These are phyloP conservation scores for Populus ilicifolia DNA, from an alignment of 345 rosid species.

Conservation along the genomic window DNA sequence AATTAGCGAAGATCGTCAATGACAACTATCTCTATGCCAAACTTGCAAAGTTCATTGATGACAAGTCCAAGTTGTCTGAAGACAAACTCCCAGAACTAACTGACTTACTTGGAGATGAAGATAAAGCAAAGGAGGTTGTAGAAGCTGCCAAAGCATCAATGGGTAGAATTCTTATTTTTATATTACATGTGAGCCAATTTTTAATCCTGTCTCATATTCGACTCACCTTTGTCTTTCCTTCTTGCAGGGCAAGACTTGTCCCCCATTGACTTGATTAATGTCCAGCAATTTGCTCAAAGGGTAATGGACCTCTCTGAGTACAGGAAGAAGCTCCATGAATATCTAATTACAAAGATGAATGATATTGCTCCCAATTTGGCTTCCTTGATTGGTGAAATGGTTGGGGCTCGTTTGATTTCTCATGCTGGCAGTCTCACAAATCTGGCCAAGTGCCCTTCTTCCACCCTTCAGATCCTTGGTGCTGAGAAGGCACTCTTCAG, in stretches of 20 bases:
- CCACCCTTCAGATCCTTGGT: slow-evolving; percentile 96
- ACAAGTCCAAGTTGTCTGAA: slow-evolving; percentile 65
- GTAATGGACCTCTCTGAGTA: slow-evolving; percentile 84
- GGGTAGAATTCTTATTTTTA: slow-evolving; percentile 48
- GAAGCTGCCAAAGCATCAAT: slow-evolving; percentile 98
- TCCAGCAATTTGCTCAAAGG: slow-evolving; percentile 74
- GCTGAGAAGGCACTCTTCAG: slow-evolving; percentile 97
- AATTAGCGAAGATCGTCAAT: slow-evolving; percentile 81
- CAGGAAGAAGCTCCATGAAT: slow-evolving; percentile 80
- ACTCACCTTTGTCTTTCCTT: slow-evolving; percentile 3
- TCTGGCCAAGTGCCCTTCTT: slow-evolving; percentile 96
- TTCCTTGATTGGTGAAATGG: slow-evolving; percentile 86
- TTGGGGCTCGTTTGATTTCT: slow-evolving; percentile 89
- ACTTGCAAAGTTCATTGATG: slow-evolving; percentile 64
- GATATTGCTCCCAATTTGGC: slow-evolving; percentile 95
- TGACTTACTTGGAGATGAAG: slow-evolving; percentile 84
- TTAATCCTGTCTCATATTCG: not conserved
- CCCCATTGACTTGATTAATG: slow-evolving; percentile 77
- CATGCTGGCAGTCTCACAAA: slow-evolving; percentile 98
- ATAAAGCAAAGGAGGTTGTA: slow-evolving; percentile 77
- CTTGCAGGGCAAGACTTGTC: slow-evolving; percentile 81
- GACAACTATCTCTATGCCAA: slow-evolving; percentile 86
- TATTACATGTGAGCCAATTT: not conserved
- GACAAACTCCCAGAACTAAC: slow-evolving; percentile 56
- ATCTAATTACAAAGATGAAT: slow-evolving; percentile 80